Evolutionary conservation across 202 grass and related monocot species (phyloP).

Genomic region (Brachypodium distachyon): DNA sequence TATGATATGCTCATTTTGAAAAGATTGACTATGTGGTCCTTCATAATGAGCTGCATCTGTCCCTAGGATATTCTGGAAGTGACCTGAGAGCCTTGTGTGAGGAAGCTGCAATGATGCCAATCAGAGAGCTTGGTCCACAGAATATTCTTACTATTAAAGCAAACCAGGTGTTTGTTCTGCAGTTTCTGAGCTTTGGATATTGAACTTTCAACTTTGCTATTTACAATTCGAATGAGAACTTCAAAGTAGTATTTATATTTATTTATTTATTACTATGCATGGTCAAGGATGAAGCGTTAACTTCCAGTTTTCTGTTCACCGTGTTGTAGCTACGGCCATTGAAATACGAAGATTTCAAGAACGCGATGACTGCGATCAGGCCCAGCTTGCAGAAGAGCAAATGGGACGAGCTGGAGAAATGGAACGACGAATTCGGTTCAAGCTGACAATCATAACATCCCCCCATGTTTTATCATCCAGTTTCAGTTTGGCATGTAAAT

Average conservation of each 20-base stretch:
- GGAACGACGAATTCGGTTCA: conserved; percentile 90
- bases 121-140: conserved; percentile 78
- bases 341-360: conserved; percentile 74
- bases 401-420: conserved; percentile 83
- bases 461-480: background rate
- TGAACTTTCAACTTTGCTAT: background rate
- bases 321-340: conserved; percentile 58
- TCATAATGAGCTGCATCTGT: background rate
- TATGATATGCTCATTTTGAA: background rate
- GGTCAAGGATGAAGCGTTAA: background rate
- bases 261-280: too few relatives aligned
- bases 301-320: background rate
- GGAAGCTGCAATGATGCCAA: conserved; percentile 97
- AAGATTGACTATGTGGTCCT: conserved; percentile 2
- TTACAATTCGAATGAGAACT: background rate
- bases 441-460: conserved; percentile 18
- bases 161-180: conserved; percentile 52
- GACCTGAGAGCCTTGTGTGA: conserved; percentile 86
- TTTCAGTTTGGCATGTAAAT: background rate
- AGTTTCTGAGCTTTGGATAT: background rate
- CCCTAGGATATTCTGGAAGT: conserved; percentile 91
- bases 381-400: conserved; percentile 92
- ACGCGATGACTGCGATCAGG: conserved; percentile 63
- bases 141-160: conserved; percentile 86
- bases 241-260: background rate